phyloP scores from a whole-genome alignment of 495 filamentous ascomycete genomes.

The Cryomyces minteri region DNA sequence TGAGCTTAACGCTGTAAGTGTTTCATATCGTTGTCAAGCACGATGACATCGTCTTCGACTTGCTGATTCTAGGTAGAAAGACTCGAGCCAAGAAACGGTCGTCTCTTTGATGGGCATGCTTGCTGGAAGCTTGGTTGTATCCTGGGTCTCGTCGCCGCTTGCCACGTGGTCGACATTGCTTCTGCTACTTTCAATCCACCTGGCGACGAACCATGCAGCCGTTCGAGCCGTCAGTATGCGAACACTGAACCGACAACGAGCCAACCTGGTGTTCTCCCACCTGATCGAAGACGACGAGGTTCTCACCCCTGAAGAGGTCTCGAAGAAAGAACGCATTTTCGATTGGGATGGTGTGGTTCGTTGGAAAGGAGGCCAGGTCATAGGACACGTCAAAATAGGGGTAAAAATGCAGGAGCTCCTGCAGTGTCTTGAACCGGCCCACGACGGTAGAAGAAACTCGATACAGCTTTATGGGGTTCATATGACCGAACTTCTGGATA shows the following conservation, averaged over 20 bases:
- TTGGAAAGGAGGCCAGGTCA: constrained; percentile 29
- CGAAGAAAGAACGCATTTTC: constrained; percentile 54
- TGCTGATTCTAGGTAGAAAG: constrained; percentile 35
- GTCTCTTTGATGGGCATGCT: constrained; percentile 86
- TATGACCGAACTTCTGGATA: constrained; percentile 26
- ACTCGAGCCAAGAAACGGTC: constrained; percentile 89
- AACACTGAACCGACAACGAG: constrained; percentile 74
- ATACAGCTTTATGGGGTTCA: constrained; percentile 12
- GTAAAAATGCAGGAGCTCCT: constrained; percentile 23
- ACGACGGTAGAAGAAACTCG: constrained; percentile 22
- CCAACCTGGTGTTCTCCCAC: constrained; percentile 57
- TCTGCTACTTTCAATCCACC: constrained; percentile 51
- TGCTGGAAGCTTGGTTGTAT: constrained; percentile 63
- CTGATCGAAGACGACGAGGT: constrained; percentile 30
- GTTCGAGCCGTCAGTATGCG: constrained; percentile 70
- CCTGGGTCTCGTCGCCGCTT: constrained; percentile 45
- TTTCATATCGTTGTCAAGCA: neutral
- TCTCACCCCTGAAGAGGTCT: constrained; percentile 43
- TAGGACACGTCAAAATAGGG: constrained; percentile 33
- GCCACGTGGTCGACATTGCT: constrained; percentile 65
- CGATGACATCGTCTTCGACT: neutral
- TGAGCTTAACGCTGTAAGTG: constrained; percentile 70
- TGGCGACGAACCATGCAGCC: constrained; percentile 68
- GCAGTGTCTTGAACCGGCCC: constrained; percentile 7
- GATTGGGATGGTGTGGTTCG: constrained; percentile 39